These are phyloP conservation scores for Tillandsia fasciculata DNA, from an alignment of 176 grass and related monocot genomes.

Conservation along the genomic window DNA sequence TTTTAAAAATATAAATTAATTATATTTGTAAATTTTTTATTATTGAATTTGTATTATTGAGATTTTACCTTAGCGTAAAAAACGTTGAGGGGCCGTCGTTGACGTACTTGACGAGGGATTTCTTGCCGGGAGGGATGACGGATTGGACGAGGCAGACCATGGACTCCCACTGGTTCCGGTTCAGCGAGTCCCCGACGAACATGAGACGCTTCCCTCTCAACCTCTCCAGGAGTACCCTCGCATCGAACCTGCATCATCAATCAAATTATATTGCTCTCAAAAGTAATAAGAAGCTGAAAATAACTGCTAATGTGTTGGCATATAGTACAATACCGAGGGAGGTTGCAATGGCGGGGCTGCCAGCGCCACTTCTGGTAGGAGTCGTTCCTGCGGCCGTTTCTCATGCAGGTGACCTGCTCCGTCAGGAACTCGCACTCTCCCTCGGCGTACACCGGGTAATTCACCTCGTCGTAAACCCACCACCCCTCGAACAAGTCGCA, in stretches of 20 bases:
- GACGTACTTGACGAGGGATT: conserved; percentile 80
- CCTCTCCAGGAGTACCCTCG: conserved; percentile 62
- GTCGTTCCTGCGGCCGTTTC: conserved; percentile 82
- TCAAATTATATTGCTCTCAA: too few relatives aligned
- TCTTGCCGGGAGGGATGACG: conserved; percentile 50
- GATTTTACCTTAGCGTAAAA: conserved; percentile 49
- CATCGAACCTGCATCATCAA: conserved; percentile 51
- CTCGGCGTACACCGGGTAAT: conserved; percentile 72
- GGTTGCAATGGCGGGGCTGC: conserved; percentile 67
- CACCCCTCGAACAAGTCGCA: conserved; percentile 68
- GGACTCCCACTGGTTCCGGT: conserved; percentile 99
- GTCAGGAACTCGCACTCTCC: conserved; percentile 82
- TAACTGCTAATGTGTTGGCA: too few relatives aligned
- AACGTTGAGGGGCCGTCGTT: conserved; percentile 69
- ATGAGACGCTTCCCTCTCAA: conserved; percentile 79
- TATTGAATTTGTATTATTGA: too few relatives aligned
- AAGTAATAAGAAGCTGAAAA: too few relatives aligned
- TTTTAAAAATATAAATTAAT: too few relatives aligned
- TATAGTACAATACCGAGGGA: conserved; percentile 38
- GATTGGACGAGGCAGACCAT: conserved; percentile 99
- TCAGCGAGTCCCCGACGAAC: conserved; percentile 95
- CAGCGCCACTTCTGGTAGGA: conserved; percentile 85
- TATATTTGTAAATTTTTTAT: too few relatives aligned
- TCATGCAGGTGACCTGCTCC: conserved; percentile 97
- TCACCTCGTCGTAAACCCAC: conserved; percentile 83